Base-by-base conservation (phyloP, 1,284 basidiomycete genomes). In the Puccinia polysora region DNA sequence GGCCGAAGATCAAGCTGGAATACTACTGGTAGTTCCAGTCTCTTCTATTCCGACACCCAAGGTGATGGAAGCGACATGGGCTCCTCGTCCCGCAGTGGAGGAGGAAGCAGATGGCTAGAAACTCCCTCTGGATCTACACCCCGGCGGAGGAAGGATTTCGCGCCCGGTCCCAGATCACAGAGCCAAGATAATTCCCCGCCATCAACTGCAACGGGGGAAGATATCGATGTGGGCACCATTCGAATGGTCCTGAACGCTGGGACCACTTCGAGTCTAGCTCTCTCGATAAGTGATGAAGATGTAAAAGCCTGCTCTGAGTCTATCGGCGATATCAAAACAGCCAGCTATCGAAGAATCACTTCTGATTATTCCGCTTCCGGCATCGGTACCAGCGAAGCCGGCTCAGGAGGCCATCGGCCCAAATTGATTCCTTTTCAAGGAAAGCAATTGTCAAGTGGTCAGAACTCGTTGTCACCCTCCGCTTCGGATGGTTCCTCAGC, bases 1-100 rank as follows among this genome's bases (percentile, higher is more conserved):
- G 67, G 55, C 50, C 40, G 32, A 62, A 56, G 67, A 32, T 70
- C 67, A 34, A 70, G 67, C 45, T 70, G 67, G 67, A 70, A 70
- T 34, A 70, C 67, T 7, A 60, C 56, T 34, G 56, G 67, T 15
- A 70, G 67, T 34, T 70, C 67, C 5, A 70, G 67, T 59, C 49
- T 70, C 15, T 70, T 70, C 18, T 70, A 70, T 23, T 62, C 67
- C 25, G 67, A 70, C 20, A 70, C 56, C 38, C 67, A 70, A 60
- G 67, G 55, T 10, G 67, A 60, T 25, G 67, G 56, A 20, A 70
- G 67, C 20, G 67, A 70, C 28, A 32, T 50, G 10, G 45, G 43
- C 32, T 70, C 67, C 30, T 45, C 60, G 12, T 70, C 56, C 32
- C 45, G 67, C 38, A 70, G 67, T 53, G 52, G 20, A 4, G 47